Base-by-base conservation (phyloP, 176 grass and related monocot species). In the Metroxylon sagu region DNA sequence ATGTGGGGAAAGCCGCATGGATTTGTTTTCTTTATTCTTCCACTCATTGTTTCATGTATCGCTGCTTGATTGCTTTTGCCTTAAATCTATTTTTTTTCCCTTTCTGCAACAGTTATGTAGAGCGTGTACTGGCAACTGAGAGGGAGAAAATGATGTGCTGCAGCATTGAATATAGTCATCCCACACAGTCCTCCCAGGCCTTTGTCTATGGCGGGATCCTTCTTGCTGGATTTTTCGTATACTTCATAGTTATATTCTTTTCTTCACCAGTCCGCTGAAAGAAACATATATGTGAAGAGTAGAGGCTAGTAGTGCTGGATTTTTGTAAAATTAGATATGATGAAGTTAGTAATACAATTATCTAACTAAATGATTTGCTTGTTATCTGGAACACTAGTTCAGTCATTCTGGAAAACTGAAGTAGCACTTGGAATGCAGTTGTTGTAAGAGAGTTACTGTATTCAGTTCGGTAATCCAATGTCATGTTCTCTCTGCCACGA, bases 221-320 rank as follows among this genome's bases (percentile, higher is more conserved):
- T 60, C 71, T 98, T 12, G 87, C 84, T 50, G 93, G 93, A 75
- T 98, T 98, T 65, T 66, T 98, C 60, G 93, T 98, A 51, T 98
- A 98, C 65, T 98, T 85, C 3, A 66, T 98, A 49, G 93, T 98
- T 70, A 98, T 98, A 76, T 98, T 98, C 84, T 98, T 98, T 76
- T 98, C 93, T 69, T 80, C 87, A 5, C 93, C 93, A 25, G 87
- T 98, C 50, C 79, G 84, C 68, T 98, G 69, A 85, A 43, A 14
- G 35, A 43, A 43, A 43, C 35, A 43, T 43, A 12, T 10, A 12
- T 10, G 8, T 43, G 10, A 43, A 43, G 35, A 14, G 0, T 43
- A 43, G 21, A 49, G 48, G 16, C 16, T 52, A 49, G 19, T 59
- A 31, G 49, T 71, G 60, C 26, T 69, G 16, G 16, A 18, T 72